Evolutionary conservation across 768 basidiomycete genomes (phyloP).

Genomic region (Porphyrellus cyaneotinctus): DNA sequence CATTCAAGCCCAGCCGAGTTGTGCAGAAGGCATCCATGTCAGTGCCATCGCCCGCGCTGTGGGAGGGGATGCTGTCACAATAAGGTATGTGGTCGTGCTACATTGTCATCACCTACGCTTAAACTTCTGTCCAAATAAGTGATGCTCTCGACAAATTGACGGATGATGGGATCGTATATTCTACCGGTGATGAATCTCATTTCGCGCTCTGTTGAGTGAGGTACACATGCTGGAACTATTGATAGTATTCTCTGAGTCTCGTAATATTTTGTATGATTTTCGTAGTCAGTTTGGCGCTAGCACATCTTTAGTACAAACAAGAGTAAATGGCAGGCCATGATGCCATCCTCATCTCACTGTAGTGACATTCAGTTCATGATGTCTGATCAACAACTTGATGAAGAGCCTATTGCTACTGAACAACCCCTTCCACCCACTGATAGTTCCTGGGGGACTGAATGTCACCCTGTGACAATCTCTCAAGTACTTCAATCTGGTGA

Average conservation of each 20-base stretch:
- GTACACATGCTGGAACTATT: neutral
- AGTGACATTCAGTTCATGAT: neutral
- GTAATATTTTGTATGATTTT: too few species aligned
- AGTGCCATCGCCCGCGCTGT: conserved; percentile 65
- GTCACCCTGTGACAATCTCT: conserved; percentile 51
- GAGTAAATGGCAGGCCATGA: neutral
- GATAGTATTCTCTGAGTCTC: neutral
- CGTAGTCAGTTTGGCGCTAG: too few species aligned
- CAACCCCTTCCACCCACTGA: conserved; percentile 1
- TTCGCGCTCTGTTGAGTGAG: conserved; percentile 48
- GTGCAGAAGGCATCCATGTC: conserved; percentile 70
- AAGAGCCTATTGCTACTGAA: neutral
- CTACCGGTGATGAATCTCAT: conserved; percentile 80
- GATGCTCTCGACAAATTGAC: conserved; percentile 72
- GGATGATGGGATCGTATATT: conserved; percentile 76
- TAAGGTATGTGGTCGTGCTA: conserved; percentile 47
- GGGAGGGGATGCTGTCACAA: conserved; percentile 50
- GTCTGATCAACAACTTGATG: conserved; percentile 9
- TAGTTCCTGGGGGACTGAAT: neutral
- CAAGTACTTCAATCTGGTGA: conserved; percentile 49
- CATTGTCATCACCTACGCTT: neutral
- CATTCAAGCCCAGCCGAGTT: conserved; percentile 45
- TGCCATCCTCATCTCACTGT: neutral
- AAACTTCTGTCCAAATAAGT: conserved; percentile 37
- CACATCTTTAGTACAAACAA: too few species aligned